Evolutionary conservation across 2,329 filamentous ascomycete species (phyloP).

Genomic region (Neospermospora avenae): DNA sequence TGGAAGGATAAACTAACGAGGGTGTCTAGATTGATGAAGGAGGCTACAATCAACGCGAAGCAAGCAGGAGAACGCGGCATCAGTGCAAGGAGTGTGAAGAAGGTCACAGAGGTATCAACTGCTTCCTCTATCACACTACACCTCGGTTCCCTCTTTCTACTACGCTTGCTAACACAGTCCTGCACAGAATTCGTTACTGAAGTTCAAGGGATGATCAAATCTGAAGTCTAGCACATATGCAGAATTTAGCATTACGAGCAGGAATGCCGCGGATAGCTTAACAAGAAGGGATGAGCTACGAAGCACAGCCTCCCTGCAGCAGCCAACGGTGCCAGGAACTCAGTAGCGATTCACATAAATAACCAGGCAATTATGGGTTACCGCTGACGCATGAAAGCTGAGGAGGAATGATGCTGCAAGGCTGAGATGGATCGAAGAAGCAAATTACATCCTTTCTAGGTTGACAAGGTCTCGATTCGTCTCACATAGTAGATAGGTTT

Average conservation of each 20-base stretch:
- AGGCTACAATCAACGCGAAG: constrained; percentile 73
- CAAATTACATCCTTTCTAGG: not conserved
- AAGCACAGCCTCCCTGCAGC: not conserved
- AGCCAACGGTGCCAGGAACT: not conserved
- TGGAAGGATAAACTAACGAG: constrained; percentile 15
- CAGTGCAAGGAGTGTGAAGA: constrained; percentile 72
- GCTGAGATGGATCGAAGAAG: not conserved
- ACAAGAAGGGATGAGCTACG: not conserved
- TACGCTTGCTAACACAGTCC: not conserved
- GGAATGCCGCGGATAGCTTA: not conserved
- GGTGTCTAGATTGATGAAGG: constrained; percentile 64
- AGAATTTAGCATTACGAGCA: not conserved
- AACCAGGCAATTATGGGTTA: not conserved
- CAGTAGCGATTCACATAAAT: too few species aligned
- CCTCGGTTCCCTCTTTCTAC: not conserved
- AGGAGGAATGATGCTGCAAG: not conserved
- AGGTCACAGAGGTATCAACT: constrained; percentile 66
- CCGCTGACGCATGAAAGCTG: not conserved
- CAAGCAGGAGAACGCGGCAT: constrained; percentile 69
- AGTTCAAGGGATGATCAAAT: constrained; percentile 7
- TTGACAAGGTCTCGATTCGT: not conserved
- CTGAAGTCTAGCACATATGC: not conserved
- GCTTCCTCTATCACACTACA: not conserved
- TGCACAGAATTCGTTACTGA: not conserved
- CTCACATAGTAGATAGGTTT: not conserved